Conservation (phyloP, 1,139 yeast genomes). For the Pichia sp. region DNA sequence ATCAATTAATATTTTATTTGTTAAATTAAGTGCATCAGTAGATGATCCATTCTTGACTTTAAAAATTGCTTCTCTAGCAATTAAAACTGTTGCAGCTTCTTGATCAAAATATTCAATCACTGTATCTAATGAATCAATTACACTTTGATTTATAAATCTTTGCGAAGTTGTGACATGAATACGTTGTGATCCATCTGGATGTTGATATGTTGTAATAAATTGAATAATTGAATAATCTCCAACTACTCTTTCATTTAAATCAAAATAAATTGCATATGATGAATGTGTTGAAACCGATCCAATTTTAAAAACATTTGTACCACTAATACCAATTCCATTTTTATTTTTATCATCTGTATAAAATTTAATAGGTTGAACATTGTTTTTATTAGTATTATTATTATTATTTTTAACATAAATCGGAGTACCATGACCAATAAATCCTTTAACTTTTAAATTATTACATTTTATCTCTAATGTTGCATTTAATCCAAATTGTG, state of each 20-base stretch:
- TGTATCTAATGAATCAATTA: slow-evolving; percentile 21
- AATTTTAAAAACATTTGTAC: slow-evolving; percentile 56
- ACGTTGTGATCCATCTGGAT: slow-evolving; percentile 44
- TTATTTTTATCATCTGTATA: slow-evolving; percentile 18
- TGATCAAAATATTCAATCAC: slow-evolving; percentile 28
- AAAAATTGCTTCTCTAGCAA: slow-evolving; percentile 49
- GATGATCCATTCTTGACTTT: slow-evolving; percentile 50
- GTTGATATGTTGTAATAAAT: slow-evolving; percentile 71
- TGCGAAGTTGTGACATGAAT: slow-evolving; percentile 41
- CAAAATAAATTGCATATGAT: slow-evolving; percentile 53
- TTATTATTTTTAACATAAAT: slow-evolving; percentile 20
- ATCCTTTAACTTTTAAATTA: slow-evolving; percentile 49
- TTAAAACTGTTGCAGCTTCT: slow-evolving; percentile 54
- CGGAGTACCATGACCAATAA: slow-evolving; percentile 53
- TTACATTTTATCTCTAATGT: slow-evolving; percentile 50
- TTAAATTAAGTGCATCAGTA: slow-evolving; percentile 71
- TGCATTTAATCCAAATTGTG: slow-evolving; percentile 51
- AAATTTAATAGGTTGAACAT: slow-evolving; percentile 2
- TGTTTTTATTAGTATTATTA: neutral
- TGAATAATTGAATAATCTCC: slow-evolving; percentile 46
- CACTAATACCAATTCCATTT: slow-evolving; percentile 41
- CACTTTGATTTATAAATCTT: slow-evolving; percentile 21
- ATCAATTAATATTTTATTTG: slow-evolving; percentile 75
- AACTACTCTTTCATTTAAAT: slow-evolving; percentile 33
- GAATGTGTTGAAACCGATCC: slow-evolving; percentile 52